Conservation (phyloP, 345 rosid species). For the Populus ilicifolia region DNA sequence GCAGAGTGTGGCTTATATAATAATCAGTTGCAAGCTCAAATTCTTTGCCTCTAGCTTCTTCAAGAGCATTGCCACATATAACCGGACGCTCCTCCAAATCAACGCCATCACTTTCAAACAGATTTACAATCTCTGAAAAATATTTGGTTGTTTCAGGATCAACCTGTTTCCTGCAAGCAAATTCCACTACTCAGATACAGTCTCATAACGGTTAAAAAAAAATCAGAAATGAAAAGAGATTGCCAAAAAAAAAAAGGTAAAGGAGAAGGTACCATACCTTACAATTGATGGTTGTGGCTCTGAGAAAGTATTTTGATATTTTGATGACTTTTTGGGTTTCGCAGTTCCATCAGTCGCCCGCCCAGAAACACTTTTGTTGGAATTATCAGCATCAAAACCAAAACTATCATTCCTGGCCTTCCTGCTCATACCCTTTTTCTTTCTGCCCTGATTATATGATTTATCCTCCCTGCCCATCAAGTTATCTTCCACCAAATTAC, state of each 20-base stretch:
- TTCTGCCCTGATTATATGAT: slow-evolving; percentile 37
- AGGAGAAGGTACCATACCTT: slow-evolving; percentile 33
- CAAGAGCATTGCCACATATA: slow-evolving; percentile 77
- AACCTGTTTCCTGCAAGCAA: slow-evolving; percentile 63
- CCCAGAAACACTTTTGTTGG: slow-evolving; percentile 33
- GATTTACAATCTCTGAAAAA: slow-evolving; percentile 76
- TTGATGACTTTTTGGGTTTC: slow-evolving; percentile 22
- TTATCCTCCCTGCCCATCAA: slow-evolving; percentile 49
- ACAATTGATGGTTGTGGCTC: slow-evolving; percentile 49
- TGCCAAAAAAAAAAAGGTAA: not conserved
- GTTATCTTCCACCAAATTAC: slow-evolving; percentile 27
- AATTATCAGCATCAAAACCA: slow-evolving; percentile 44
- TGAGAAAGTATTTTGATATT: slow-evolving; percentile 33
- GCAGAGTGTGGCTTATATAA: slow-evolving; percentile 76
- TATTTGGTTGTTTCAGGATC: slow-evolving; percentile 78
- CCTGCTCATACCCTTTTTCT: slow-evolving; percentile 45
- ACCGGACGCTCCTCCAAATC: slow-evolving; percentile 70
- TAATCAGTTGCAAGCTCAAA: slow-evolving; percentile 87
- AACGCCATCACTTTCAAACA: slow-evolving; percentile 67
- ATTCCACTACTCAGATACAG: slow-evolving; percentile 7
- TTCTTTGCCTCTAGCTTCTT: slow-evolving; percentile 80
- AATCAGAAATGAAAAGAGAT: not conserved
- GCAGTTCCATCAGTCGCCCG: slow-evolving; percentile 13
- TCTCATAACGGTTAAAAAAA: not conserved
- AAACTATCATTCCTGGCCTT: slow-evolving; percentile 43